A percentile compares a stretch with the other conserved stretches of the same genome.
These are phyloP conservation scores for Bassia scoparia DNA, from an alignment of 148 eudicot species.

Conservation along the genomic window DNA sequence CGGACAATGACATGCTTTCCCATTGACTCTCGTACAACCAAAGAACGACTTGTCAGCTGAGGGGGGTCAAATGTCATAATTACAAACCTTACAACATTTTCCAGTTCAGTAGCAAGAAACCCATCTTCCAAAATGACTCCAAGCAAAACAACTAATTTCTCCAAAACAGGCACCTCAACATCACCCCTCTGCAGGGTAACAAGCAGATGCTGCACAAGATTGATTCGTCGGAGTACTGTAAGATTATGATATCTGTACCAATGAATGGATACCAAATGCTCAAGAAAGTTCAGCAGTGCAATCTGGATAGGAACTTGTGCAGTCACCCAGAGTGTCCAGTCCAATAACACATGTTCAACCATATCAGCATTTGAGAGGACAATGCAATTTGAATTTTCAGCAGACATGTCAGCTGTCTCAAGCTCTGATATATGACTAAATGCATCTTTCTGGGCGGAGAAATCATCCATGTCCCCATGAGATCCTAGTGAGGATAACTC, in stretches of 20 bases:
- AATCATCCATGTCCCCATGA: constrained; percentile 89
- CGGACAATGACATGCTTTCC: constrained; percentile 97
- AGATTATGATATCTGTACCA: constrained; percentile 97
- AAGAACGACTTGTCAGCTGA: constrained; percentile 45
- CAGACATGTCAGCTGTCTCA: constrained; percentile 59
- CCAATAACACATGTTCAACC: constrained; percentile 96
- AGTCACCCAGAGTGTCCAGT: constrained; percentile 98
- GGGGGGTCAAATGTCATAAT: constrained; percentile 99
- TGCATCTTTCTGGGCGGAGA: constrained; percentile 74
- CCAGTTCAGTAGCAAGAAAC: constrained; percentile 83
- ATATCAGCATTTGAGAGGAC: constrained; percentile 93
- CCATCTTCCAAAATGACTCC: constrained; percentile 96
- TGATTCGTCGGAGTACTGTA: constrained; percentile 81
- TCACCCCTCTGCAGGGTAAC: constrained; percentile 97
- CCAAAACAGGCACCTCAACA: constrained; percentile 93
- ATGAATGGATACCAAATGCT: constrained; percentile 89
- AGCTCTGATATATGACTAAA: constrained; percentile 90
- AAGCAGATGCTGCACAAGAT: constrained; percentile 88
- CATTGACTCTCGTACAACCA: constrained; percentile 80
- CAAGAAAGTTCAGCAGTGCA: constrained; percentile 84
- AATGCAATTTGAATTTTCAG: constrained; percentile 89
- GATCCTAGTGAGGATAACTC: constrained; percentile 82
- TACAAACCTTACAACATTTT: constrained; percentile 88
- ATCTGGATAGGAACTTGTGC: constrained; percentile 87
- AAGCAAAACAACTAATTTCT: constrained; percentile 86